A percentile compares a stretch with the other conserved stretches of the same genome.
phyloP scores from a whole-genome alignment of 768 basidiomycete species.

The Tubosaeta sp. region DNA sequence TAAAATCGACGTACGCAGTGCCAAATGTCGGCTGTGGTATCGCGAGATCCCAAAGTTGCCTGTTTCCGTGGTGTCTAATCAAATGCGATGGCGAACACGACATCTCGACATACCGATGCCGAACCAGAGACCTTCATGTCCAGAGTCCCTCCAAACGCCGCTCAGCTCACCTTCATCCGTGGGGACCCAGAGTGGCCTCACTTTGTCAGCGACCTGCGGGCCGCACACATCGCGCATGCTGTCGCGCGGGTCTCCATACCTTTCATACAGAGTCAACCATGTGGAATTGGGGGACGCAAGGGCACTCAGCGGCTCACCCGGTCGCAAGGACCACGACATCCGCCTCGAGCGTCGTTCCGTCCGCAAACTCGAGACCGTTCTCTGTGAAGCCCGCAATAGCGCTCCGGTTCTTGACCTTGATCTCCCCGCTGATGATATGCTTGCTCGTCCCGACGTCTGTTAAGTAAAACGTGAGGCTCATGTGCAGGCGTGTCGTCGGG shows the following conservation, averaged over 20 bases:
- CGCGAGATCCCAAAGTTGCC: constrained; percentile 24
- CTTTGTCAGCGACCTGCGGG: constrained; percentile 39
- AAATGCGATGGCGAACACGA: no score
- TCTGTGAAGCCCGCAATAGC: constrained; percentile 29
- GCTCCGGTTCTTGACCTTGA: constrained; percentile 48
- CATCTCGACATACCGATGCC: constrained; percentile 19
- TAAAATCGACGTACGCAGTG: constrained; percentile 24
- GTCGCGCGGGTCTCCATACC: constrained; percentile 43
- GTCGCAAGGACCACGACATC: constrained; percentile 33
- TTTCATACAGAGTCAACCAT: constrained; percentile 18
- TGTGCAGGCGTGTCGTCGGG: no score
- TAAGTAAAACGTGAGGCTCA: neutral
- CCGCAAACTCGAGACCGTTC: constrained; percentile 27
- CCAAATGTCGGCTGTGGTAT: constrained; percentile 29
- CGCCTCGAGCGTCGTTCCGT: constrained; percentile 29
- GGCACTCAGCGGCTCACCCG: constrained; percentile 20
- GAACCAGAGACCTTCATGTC: constrained; percentile 35
- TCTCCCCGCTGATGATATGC: constrained; percentile 43
- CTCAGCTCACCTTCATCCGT: constrained; percentile 59
- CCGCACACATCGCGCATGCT: constrained; percentile 44
- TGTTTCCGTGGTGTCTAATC: no score
- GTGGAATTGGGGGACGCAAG: neutral
- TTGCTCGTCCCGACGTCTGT: constrained; percentile 39
- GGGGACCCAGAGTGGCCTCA: constrained; percentile 57
- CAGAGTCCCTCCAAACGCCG: constrained; percentile 32